Evolutionary conservation across 257 asterid genomes (phyloP), one percentile per base, ranked within the genome.

Genomic region (Hygrophila difformis): DNA sequence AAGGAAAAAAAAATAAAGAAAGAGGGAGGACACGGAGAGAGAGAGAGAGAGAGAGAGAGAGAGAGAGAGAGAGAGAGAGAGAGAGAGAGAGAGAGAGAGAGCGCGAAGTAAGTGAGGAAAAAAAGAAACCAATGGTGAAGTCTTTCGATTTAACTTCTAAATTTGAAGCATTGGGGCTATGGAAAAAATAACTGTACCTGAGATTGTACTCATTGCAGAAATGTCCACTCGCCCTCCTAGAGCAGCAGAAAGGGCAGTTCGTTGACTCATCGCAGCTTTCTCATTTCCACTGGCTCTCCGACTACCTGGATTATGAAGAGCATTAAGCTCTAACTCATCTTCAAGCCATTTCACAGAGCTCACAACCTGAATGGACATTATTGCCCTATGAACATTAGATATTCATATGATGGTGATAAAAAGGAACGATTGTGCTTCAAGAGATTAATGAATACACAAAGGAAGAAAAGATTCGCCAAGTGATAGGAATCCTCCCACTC

Each of bases 291-390:
- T 82, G 21, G 93, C 99, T 40, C 82, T 80, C 58, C 82, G 75
- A 64, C 96, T 91, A 64, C 94, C 93, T 42, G 98, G 98, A 73
- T 82, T 86, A 62, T 91, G 99, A 63, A 91, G 97, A 57, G 97
- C 95, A 60, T 87, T 91, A 47, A 91, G 93, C 75, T 91, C 99
- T 82, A 91, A 78, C 83, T 91, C 99, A 76, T 91, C 99, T 73
- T 91, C 99, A 69, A 91, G 99, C 99, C 99, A 91, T 64, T 91
- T 86, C 64, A 91, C 96, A 49, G 99, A 83, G 77, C 99, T 91
- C 60, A 91, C 99, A 53, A 91, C 99, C 99, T 91, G 76, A 35
- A 38, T 52, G 61, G 51, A 36, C 12, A 18, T 40, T 33, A n/a
- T 56, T 42, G 24, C 47, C 51, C 47, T 63, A 45, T 47, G 55